Evolutionary conservation across 2,329 filamentous ascomycete genomes (phyloP).

Genomic region (Sphaerostilbella broomeana): DNA sequence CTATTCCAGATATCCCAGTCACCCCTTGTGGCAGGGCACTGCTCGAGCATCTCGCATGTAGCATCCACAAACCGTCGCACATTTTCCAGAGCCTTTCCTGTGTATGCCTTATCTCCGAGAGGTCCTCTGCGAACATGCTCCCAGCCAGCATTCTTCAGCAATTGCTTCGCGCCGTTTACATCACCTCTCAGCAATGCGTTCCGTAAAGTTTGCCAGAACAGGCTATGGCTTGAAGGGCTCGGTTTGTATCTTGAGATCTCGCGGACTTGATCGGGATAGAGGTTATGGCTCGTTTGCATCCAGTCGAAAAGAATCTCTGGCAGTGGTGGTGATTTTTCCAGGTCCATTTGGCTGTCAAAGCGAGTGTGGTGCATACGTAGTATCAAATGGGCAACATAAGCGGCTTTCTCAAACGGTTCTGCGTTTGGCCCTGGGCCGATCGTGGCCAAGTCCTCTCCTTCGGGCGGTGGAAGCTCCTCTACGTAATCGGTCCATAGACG

Average conservation of each 20-base stretch:
- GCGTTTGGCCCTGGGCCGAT: constrained; percentile 60
- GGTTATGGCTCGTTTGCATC: constrained; percentile 69
- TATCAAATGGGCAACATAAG: constrained; percentile 70
- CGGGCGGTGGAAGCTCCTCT: constrained; percentile 40
- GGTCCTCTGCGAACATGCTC: constrained; percentile 65
- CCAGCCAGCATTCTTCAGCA: constrained; percentile 73
- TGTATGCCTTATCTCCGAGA: constrained; percentile 60
- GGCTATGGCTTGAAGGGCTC: constrained; percentile 66
- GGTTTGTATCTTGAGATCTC: constrained; percentile 58
- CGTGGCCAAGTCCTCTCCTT: constrained; percentile 50
- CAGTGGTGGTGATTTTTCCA: constrained; percentile 47
- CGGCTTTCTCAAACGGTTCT: constrained; percentile 65
- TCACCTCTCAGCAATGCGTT: constrained; percentile 69
- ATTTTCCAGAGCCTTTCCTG: constrained; percentile 67
- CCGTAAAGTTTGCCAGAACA: constrained; percentile 84
- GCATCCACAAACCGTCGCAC: constrained; percentile 65
- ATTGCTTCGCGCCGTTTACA: constrained; percentile 55
- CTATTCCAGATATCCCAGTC: constrained; percentile 79
- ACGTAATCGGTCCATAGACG: constrained; percentile 51
- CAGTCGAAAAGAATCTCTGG: constrained; percentile 78
- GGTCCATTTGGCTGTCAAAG: constrained; percentile 32
- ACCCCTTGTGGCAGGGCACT: constrained; percentile 61
- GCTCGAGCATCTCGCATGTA: constrained; percentile 62
- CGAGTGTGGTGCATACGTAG: constrained; percentile 70
- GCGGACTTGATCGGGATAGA: constrained; percentile 60